Conservation (phyloP, 192 early-diverging fungal genomes). For the Paraglomus occultum region DNA sequence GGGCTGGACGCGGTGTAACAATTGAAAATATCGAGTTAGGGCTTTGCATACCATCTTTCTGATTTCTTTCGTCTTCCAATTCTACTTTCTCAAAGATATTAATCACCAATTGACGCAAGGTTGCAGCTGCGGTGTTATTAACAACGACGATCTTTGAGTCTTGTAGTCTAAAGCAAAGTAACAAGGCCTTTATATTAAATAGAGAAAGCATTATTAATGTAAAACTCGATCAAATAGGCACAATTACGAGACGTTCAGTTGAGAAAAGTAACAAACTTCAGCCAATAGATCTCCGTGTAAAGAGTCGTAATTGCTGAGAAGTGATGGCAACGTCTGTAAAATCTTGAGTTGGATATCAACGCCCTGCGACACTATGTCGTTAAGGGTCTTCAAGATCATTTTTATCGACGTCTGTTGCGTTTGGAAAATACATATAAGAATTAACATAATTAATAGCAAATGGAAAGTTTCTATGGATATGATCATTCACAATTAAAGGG, state of each 20-base stretch:
- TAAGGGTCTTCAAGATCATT: conserved; percentile 66
- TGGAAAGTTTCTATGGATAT: not conserved
- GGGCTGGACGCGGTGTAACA: not conserved
- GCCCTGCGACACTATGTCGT: conserved; percentile 62
- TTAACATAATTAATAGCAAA: not conserved
- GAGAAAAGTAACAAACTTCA: conserved; percentile 51
- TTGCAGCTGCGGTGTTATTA: conserved; percentile 84
- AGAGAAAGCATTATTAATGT: not conserved
- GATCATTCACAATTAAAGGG: not conserved
- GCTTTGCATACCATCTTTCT: conserved; percentile 31
- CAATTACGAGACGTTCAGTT: not conserved
- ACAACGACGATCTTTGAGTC: conserved; percentile 79
- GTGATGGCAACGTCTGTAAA: conserved; percentile 86
- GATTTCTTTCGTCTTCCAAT: conserved; percentile 51
- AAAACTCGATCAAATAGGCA: not conserved
- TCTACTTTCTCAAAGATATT: conserved; percentile 82
- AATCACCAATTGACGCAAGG: conserved; percentile 79
- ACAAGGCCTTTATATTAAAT: conserved; percentile 55
- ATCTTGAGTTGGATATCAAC: conserved; percentile 92
- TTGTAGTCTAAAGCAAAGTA: conserved; percentile 81
- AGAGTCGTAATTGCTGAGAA: conserved; percentile 75
- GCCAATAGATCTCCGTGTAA: conserved; percentile 82
- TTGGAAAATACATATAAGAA: conserved; percentile 2
- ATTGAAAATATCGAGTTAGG: not conserved
- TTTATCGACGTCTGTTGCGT: conserved; percentile 49